A percentile compares a stretch with the other conserved stretches of the same genome.
phyloP scores from a whole-genome alignment of 2,329 filamentous ascomycete species.

The Hypomyces rosellus region DNA sequence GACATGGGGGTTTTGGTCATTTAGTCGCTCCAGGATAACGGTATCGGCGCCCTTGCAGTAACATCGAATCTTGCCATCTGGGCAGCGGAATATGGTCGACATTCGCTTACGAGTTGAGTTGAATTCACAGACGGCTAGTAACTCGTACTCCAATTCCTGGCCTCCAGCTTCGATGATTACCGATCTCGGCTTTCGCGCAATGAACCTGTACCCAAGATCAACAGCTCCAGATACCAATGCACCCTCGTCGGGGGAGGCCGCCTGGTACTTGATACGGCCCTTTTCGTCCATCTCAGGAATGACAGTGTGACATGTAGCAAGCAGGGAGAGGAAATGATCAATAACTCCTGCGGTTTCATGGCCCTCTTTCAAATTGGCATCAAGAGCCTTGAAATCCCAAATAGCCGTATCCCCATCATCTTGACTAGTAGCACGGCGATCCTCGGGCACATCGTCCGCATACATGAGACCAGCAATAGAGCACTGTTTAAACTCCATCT shows the following conservation, averaged over 20 bases:
- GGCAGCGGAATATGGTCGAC: slow-evolving; percentile 95
- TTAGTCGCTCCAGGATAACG: slow-evolving; percentile 87
- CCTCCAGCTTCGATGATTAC: slow-evolving; percentile 78
- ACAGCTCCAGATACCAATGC: slow-evolving; percentile 92
- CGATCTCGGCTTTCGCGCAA: slow-evolving; percentile 79
- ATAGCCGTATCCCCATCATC: slow-evolving; percentile 79
- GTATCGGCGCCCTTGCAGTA: slow-evolving; percentile 98
- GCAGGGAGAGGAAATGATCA: slow-evolving; percentile 78
- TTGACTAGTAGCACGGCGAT: slow-evolving; percentile 71
- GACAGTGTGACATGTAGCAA: slow-evolving; percentile 92
- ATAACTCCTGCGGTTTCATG: slow-evolving; percentile 47
- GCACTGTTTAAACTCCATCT: slow-evolving; percentile 98
- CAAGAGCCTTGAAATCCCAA: slow-evolving; percentile 74
- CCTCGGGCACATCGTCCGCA: slow-evolving; percentile 84
- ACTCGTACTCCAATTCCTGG: slow-evolving; percentile 72
- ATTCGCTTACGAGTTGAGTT: slow-evolving; percentile 92
- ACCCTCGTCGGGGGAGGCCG: slow-evolving; percentile 93
- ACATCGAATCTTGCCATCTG: slow-evolving; percentile 86
- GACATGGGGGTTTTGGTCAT: slow-evolving; percentile 75
- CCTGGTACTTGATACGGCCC: slow-evolving; percentile 91
- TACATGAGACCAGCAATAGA: slow-evolving; percentile 93
- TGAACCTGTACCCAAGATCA: slow-evolving; percentile 79
- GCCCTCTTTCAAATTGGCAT: slow-evolving; percentile 56
- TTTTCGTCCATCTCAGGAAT: slow-evolving; percentile 85
- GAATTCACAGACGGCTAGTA: slow-evolving; percentile 97